Conservation (phyloP, 768 basidiomycete species). For the Panellus pusillus region DNA sequence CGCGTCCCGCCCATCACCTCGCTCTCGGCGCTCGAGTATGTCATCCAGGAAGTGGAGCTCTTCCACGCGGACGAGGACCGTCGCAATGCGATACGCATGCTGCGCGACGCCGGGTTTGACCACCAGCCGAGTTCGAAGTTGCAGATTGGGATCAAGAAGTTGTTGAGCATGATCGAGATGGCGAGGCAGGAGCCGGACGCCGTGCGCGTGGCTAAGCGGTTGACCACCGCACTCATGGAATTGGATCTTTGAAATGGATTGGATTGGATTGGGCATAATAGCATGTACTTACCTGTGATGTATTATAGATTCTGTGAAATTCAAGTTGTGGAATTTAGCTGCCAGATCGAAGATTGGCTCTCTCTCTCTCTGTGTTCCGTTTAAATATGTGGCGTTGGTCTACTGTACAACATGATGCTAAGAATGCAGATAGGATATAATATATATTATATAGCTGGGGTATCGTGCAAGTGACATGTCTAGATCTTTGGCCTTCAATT, state of each 20-base stretch:
- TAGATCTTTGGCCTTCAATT: too few species aligned
- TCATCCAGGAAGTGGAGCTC: conserved; percentile 77
- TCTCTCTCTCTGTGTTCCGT: too few species aligned
- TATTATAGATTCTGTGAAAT: too few species aligned
- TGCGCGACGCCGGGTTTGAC: conserved; percentile 75
- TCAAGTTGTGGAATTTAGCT: too few species aligned
- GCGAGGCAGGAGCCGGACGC: conserved; percentile 92
- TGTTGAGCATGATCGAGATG: conserved; percentile 93
- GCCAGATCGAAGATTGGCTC: too few species aligned
- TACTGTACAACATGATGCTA: too few species aligned
- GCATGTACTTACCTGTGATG: too few species aligned
- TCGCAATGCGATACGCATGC: conserved; percentile 57
- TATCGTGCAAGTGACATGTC: too few species aligned
- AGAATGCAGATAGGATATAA: too few species aligned
- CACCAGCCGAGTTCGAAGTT: conserved; percentile 45
- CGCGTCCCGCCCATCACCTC: conserved; percentile 80
- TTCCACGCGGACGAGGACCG: conserved; percentile 62
- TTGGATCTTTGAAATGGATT: conserved; percentile 28
- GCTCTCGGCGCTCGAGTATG: conserved; percentile 68
- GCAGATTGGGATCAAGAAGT: conserved; percentile 91
- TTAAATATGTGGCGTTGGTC: too few species aligned
- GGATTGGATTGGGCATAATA: too few species aligned
- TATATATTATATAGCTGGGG: too few species aligned
- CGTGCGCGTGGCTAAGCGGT: conserved; percentile 69
- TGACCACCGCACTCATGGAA: conserved; percentile 64